Evolutionary conservation across 106 monocot genomes (phyloP).

Genomic region (Apostasia ramifera): DNA sequence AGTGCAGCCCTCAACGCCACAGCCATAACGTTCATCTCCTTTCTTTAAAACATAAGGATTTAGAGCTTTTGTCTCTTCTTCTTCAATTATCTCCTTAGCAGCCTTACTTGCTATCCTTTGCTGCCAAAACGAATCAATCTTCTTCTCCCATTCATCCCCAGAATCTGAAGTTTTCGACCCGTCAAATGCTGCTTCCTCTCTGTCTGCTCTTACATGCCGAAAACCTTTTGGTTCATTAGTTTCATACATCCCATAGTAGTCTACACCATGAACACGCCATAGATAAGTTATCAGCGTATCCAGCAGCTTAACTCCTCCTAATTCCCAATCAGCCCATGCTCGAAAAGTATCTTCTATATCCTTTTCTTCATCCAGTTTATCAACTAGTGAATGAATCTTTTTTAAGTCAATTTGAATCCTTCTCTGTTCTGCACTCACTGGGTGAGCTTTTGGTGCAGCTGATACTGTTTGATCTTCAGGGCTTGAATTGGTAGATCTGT

Average conservation of each 20-base stretch:
- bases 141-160: slow-evolving; percentile 75
- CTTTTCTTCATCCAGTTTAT: slow-evolving; percentile 87
- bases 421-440: slow-evolving; percentile 50
- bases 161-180: slow-evolving; percentile 15
- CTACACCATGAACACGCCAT: slow-evolving; percentile 83
- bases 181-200: slow-evolving; percentile 26
- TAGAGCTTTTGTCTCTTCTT: slow-evolving; percentile 57
- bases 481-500: slow-evolving; percentile 59
- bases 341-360: slow-evolving; percentile 79
- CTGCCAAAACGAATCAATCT: slow-evolving; percentile 78
- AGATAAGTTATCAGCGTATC: slow-evolving; percentile 93
- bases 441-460: slow-evolving; percentile 68
- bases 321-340: slow-evolving; percentile 42
- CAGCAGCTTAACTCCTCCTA: slow-evolving; percentile 85
- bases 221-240: slow-evolving; percentile 68
- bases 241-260: slow-evolving; percentile 91
- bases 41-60: slow-evolving; percentile 88
- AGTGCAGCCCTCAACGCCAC: slow-evolving; percentile 95
- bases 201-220: slow-evolving; percentile 70
- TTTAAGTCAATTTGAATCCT: slow-evolving; percentile 76
- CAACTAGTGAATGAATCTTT: slow-evolving; percentile 55
- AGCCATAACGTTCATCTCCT: slow-evolving; percentile 97
- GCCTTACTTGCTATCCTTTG: slow-evolving; percentile 67
- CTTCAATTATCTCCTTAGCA: slow-evolving; percentile 88
- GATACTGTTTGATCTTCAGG: slow-evolving; percentile 81